Conservation (phyloP, 495 filamentous ascomycete species). For the Xylaria sp. region DNA sequence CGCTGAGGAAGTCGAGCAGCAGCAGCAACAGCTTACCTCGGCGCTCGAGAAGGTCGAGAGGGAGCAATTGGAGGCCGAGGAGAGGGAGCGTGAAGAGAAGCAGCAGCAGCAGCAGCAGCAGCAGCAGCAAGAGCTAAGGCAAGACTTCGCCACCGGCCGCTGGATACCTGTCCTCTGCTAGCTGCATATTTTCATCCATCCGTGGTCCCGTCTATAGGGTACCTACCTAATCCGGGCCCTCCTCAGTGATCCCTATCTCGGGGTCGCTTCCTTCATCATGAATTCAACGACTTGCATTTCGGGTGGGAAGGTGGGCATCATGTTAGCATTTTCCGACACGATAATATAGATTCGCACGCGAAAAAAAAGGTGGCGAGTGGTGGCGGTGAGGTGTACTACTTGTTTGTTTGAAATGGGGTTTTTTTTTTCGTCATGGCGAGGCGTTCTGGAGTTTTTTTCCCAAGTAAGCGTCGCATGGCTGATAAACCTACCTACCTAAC, state of each 20-base stretch:
- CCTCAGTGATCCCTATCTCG: background rate
- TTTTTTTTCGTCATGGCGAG: conserved; percentile 1
- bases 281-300: conserved; percentile 19
- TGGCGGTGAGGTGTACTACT: background rate
- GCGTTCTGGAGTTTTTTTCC: conserved; percentile 14
- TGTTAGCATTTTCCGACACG: conserved; percentile 6
- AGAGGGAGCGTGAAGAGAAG: conserved; percentile 10
- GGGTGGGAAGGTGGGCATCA: background rate
- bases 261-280: background rate
- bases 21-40: conserved; percentile 20
- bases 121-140: conserved; percentile 12
- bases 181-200: background rate
- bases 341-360: background rate
- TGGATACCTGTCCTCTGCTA: conserved; percentile 8
- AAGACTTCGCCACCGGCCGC: conserved; percentile 17
- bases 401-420: background rate
- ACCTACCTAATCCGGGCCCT: too few relatives aligned
- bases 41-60: conserved; percentile 25
- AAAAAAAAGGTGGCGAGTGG: background rate
- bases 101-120: background rate
- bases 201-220: background rate
- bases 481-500: too few relatives aligned
- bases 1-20: conserved; percentile 43
- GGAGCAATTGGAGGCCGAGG: conserved; percentile 17
- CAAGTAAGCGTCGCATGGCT: conserved; percentile 19